Evolutionary conservation across 768 basidiomycete genomes (phyloP), one percentile per base, ranked within the genome.

Genomic region (Hebeloma cylindrosporum): DNA sequence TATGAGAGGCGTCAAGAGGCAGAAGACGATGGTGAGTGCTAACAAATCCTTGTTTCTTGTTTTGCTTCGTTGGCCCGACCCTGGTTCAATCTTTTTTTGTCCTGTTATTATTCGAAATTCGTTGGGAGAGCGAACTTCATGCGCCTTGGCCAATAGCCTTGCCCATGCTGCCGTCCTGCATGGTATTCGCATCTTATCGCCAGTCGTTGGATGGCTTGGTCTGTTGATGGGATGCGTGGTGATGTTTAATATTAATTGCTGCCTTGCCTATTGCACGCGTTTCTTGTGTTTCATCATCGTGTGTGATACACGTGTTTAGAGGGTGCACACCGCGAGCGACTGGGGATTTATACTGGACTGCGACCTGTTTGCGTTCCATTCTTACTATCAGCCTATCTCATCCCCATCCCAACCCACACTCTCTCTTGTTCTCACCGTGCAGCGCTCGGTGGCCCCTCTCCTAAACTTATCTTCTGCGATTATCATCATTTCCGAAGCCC

Each of bases 1-100:
- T 57, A 50, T 47, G 31, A 46, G 38, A 43, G 33, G 29, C 53
- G 57, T 47, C 53, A 54, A 42, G 60, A 64, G 64, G 54, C 45
- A 20, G 40, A 20, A 14, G 49, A 51, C 14, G 43, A 52, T 13
- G 54, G 54, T 53, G 26, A 46, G 50, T 33, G 16, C 16, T 48
- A 41, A 33, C 22, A 21, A 16, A 40, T 25, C 16, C 13, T 28
- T 29, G 9, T 8, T 1, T 41, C 30, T 14, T 14, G 28, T 35
- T 26, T 9, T 27, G 23, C 13, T 5, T n/a, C 18, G 13, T 10
- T 42, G 11, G 18, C 7, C 28, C 4, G 5, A 28, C n/a, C 27
- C 18, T 18, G 25, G 27, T 21, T 25, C 38, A 14, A 14, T n/a
- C n/a, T 30, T 16, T 26, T 17, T 13, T 10, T n/a, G 22, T 29